phyloP scores from a whole-genome alignment of 225 moss, liverwort and hornwort genomes.

The Antitrichia curtipendula region DNA sequence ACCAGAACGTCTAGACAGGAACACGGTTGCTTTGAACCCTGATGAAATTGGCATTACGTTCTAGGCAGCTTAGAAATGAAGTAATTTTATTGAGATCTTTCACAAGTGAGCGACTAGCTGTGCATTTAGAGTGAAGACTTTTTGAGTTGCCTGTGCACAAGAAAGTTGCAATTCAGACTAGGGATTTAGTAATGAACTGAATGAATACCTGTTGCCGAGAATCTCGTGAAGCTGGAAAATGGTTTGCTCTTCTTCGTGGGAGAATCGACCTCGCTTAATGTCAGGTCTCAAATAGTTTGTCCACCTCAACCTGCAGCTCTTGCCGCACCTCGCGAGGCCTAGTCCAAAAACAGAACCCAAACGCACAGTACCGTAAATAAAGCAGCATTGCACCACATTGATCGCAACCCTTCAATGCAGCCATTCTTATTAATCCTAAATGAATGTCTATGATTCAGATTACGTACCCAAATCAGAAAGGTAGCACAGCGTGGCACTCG shows the following conservation, averaged over 20 bases:
- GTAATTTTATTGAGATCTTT: neutral
- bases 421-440: neutral
- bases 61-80: no score
- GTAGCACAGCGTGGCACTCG: neutral
- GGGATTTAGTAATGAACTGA: neutral
- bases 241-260: constrained; percentile 9
- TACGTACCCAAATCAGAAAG: neutral
- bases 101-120: neutral
- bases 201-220: constrained; percentile 20
- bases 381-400: neutral
- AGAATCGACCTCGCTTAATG: constrained; percentile 25
- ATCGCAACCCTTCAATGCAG: neutral
- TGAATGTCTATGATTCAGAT: neutral
- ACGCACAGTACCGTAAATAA: neutral
- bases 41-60: neutral
- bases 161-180: neutral
- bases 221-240: constrained; percentile 21
- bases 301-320: constrained; percentile 41
- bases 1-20: neutral
- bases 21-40: neutral
- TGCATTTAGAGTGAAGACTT: neutral
- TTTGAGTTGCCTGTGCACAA: neutral
- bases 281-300: constrained; percentile 26
- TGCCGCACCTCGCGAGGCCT: constrained; percentile 28
- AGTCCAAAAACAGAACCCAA: neutral